Evolutionary conservation across 306 rosid species (phyloP).

Genomic region (Quercus variabilis): DNA sequence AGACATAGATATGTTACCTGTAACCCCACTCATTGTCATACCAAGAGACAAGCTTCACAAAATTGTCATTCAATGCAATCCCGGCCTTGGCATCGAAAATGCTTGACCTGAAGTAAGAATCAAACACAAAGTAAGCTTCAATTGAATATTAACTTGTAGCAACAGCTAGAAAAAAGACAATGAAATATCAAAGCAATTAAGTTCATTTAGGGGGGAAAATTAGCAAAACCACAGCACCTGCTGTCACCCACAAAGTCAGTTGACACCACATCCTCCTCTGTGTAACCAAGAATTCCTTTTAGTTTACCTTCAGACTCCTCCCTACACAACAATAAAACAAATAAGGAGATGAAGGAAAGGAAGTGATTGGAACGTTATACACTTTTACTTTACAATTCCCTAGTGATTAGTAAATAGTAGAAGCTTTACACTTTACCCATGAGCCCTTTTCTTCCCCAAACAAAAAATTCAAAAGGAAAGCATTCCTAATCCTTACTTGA

Average conservation of each 20-base stretch:
- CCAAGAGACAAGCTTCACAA: constrained; percentile 69
- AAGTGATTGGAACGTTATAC: background rate
- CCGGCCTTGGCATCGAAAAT: constrained; percentile 62
- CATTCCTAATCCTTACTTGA: constrained; percentile 51
- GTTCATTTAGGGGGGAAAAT: background rate
- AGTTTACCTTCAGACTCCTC: constrained; percentile 69
- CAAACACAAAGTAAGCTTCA: constrained; percentile 18
- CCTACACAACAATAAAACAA: constrained; percentile 27
- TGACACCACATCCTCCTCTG: constrained; percentile 81
- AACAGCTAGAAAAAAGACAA: background rate
- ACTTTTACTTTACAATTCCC: background rate
- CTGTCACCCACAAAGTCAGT: constrained; percentile 72
- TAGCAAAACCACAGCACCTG: constrained; percentile 42
- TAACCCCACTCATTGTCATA: constrained; percentile 70
- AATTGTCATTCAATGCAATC: constrained; percentile 61
- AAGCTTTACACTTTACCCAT: background rate
- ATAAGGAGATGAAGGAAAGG: background rate
- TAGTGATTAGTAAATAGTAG: background rate
- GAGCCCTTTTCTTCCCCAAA: background rate
- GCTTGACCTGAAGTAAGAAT: constrained; percentile 38
- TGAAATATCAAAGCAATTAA: background rate
- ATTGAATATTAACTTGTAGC: background rate
- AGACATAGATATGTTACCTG: constrained; percentile 31
- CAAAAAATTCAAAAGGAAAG: background rate
- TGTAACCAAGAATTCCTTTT: constrained; percentile 80